A percentile compares a stretch with the other conserved stretches of the same genome.
Evolutionary conservation across 805 yeast genomes (phyloP).

Genomic region (Nadsonia fulvescens): DNA sequence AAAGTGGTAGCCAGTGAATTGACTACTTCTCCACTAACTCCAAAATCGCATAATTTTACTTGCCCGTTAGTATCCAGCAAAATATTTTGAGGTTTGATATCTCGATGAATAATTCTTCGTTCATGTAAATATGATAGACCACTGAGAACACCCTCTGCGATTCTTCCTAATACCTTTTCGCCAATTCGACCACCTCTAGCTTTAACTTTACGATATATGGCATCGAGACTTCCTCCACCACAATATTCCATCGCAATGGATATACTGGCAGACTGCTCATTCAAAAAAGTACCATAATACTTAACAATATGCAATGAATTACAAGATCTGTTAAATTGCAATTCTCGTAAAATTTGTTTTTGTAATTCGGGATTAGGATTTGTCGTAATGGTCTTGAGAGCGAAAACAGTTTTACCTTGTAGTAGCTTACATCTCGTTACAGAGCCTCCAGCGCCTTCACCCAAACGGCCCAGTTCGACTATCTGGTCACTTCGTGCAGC

Average conservation of each 20-base stretch:
- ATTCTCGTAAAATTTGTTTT: constrained; percentile 76
- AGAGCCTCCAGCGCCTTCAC: constrained; percentile 91
- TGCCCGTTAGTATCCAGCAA: constrained; percentile 72
- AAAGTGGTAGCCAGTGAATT: constrained; percentile 94
- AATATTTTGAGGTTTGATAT: constrained; percentile 90
- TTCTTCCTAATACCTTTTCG: constrained; percentile 80
- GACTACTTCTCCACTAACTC: constrained; percentile 80
- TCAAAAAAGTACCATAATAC: constrained; percentile 82
- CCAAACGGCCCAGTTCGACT: constrained; percentile 50
- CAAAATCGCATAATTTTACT: constrained; percentile 88
- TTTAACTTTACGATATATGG: constrained; percentile 70
- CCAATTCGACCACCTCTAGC: constrained; percentile 89
- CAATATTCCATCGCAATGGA: constrained; percentile 95
- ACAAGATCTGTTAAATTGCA: constrained; percentile 74
- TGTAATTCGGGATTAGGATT: constrained; percentile 76
- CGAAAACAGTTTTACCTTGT: constrained; percentile 51
- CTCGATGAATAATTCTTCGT: constrained; percentile 86
- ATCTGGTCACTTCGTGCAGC: constrained; percentile 43
- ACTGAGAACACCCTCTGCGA: constrained; percentile 68
- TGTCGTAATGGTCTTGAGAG: constrained; percentile 56
- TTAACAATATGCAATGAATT: constrained; percentile 70
- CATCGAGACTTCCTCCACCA: constrained; percentile 84
- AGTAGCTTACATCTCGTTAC: constrained; percentile 62
- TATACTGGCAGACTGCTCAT: constrained; percentile 59
- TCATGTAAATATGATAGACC: constrained; percentile 76